Evolutionary conservation across 164 flowering plant species (phyloP).

Genomic region (Nymphaea colorata): DNA sequence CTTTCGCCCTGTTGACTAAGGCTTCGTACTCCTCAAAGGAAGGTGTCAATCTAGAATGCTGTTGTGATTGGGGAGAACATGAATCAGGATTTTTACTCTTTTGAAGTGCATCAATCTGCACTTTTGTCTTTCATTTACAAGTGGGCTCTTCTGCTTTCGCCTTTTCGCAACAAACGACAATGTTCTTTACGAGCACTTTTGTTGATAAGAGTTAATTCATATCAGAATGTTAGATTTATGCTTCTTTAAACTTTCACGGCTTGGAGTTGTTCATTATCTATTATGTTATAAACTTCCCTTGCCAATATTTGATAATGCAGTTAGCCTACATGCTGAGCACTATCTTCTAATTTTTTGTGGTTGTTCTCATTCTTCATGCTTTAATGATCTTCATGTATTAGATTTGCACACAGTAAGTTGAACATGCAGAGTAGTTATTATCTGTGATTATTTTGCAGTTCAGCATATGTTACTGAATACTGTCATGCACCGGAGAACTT

Average conservation of each 20-base stretch:
- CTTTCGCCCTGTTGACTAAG: conserved; percentile 39
- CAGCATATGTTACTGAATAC: background rate
- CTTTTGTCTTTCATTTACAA: no score
- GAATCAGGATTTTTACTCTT: conserved; percentile 19
- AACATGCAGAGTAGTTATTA: no score
- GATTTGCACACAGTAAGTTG: conserved; percentile 77
- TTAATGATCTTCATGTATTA: conserved; percentile 96
- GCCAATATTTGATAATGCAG: conserved; percentile 97
- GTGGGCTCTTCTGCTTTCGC: no score
- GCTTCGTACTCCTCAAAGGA: conserved; percentile 62
- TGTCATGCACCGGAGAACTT: no score
- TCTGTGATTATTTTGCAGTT: background rate
- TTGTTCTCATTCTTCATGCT: conserved; percentile 97
- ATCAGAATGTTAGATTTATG: background rate
- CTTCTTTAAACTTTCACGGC: background rate
- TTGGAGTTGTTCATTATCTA: background rate
- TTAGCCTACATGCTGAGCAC: conserved; percentile 93
- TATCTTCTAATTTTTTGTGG: conserved; percentile 99
- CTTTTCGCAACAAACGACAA: background rate
- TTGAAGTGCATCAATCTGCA: conserved; percentile 45
- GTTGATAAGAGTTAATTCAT: background rate
- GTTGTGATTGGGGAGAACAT: conserved; percentile 3
- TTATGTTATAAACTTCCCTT: conserved; percentile 43
- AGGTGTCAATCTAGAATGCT: conserved; percentile 38
- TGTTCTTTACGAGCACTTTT: background rate